Evolutionary conservation across 2,329 filamentous ascomycete species (phyloP).

Genomic region (Aspergillus fijiensis): DNA sequence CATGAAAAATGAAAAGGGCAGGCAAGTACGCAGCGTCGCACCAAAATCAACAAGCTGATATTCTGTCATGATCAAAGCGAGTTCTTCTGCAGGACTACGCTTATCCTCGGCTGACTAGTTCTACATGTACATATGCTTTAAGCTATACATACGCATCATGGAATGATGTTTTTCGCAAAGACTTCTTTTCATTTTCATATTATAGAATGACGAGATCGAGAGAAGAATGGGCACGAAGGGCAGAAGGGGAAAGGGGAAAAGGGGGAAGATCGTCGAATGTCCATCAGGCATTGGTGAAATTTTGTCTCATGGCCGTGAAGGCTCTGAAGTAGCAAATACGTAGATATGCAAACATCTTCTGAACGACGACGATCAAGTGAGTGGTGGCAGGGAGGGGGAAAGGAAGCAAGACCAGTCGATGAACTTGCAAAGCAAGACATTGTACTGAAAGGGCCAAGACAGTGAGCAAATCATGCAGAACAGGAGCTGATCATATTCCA

Average conservation of each 20-base stretch:
- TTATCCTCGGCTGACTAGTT: background rate
- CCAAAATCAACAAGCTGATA: background rate
- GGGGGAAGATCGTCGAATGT: constrained; percentile 16
- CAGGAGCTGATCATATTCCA: background rate
- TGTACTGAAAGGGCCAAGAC: background rate
- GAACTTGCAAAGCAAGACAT: background rate
- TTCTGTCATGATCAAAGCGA: background rate
- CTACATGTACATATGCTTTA: background rate
- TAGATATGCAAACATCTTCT: constrained; percentile 89
- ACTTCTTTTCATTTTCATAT: background rate
- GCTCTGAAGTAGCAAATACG: constrained; percentile 99
- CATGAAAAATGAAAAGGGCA: background rate
- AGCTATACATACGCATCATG: background rate
- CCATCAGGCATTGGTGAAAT: constrained; percentile 67
- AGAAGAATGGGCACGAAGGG: background rate
- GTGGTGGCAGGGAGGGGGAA: constrained; percentile 2
- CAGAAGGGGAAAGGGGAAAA: background rate
- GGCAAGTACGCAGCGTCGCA: background rate
- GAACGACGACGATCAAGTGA: constrained; percentile 30
- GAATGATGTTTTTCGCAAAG: background rate
- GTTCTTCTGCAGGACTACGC: background rate
- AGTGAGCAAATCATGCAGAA: background rate
- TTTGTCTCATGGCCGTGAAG: constrained; percentile 91
- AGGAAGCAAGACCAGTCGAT: constrained; percentile 28
- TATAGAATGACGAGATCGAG: background rate